A percentile compares a stretch with the other conserved stretches of the same genome.
Evolutionary conservation across 2,329 filamentous ascomycete species (phyloP).

Genomic region (Nemania bipapillata): DNA sequence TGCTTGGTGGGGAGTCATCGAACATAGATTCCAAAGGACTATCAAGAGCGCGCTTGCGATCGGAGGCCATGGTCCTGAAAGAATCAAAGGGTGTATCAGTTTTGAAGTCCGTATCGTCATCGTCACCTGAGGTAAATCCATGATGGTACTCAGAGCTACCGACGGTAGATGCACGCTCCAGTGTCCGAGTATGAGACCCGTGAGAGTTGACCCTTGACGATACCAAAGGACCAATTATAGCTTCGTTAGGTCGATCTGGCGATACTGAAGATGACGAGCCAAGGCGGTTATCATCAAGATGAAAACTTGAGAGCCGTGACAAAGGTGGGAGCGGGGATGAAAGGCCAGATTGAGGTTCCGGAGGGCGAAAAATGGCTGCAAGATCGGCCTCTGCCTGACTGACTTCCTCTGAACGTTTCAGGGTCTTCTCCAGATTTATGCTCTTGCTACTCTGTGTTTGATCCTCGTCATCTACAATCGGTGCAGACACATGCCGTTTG

Average conservation of each 20-base stretch:
- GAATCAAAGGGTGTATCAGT: slow-evolving; percentile 83
- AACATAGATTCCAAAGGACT: slow-evolving; percentile 83
- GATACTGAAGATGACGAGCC: slow-evolving; percentile 58
- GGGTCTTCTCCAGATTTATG: slow-evolving; percentile 46
- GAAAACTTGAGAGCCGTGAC: slow-evolving; percentile 65
- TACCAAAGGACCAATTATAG: slow-evolving; percentile 31
- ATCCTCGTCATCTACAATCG: slow-evolving; percentile 51
- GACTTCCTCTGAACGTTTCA: slow-evolving; percentile 44
- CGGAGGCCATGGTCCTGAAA: slow-evolving; percentile 75
- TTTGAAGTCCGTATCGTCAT: slow-evolving; percentile 69
- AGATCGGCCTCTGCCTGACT: slow-evolving; percentile 50
- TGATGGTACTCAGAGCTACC: slow-evolving; percentile 77
- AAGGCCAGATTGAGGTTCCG: slow-evolving; percentile 57
- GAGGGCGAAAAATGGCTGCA: slow-evolving; percentile 48
- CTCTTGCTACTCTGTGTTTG: slow-evolving; percentile 41
- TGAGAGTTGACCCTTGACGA: slow-evolving; percentile 47
- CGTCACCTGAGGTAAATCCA: slow-evolving; percentile 74
- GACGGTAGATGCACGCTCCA: slow-evolving; percentile 72
- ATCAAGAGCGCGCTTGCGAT: slow-evolving; percentile 72
- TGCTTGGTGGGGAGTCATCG: slow-evolving; percentile 77
- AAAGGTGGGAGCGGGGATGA: slow-evolving; percentile 68
- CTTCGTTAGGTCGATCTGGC: slow-evolving; percentile 48
- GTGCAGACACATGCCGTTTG: slow-evolving; percentile 66
- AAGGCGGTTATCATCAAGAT: slow-evolving; percentile 63
- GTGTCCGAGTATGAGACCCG: slow-evolving; percentile 47